A percentile compares a stretch with the other conserved stretches of the same genome.
Conservation (phyloP, 2,329 filamentous ascomycete genomes). For the Xylariomycetidae sp. region DNA sequence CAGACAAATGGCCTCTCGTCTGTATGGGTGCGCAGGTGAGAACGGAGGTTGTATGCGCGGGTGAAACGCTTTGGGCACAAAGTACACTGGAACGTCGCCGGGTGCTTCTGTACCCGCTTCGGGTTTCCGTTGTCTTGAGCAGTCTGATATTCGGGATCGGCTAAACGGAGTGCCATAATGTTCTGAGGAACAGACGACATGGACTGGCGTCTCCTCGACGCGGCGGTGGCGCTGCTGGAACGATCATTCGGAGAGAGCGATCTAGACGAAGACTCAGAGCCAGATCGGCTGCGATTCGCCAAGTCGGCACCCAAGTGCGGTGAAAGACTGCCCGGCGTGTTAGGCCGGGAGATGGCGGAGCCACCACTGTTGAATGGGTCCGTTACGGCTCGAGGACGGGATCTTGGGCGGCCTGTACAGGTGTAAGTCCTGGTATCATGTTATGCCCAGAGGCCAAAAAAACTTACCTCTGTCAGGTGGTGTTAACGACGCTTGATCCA, state of each 20-base stretch:
- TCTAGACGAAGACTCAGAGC: conserved; percentile 32
- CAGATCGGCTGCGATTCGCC: conserved; percentile 33
- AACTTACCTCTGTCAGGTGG: conserved; percentile 65
- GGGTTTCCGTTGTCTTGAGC: conserved; percentile 53
- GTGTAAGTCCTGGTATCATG: conserved; percentile 4
- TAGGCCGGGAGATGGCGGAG: conserved; percentile 32
- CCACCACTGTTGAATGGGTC: conserved; percentile 52
- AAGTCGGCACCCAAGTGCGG: conserved; percentile 43
- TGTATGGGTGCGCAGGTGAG: conserved; percentile 91
- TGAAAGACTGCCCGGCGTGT: conserved; percentile 38
- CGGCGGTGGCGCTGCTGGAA: conserved; percentile 37
- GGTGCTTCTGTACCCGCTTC: conserved; percentile 94
- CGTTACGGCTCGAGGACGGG: conserved; percentile 50
- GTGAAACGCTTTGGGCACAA: conserved; percentile 96
- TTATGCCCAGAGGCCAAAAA: not conserved
- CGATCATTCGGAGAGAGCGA: conserved; percentile 54
- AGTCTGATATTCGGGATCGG: conserved; percentile 77
- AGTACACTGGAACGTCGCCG: conserved; percentile 91
- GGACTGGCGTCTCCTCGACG: conserved; percentile 51
- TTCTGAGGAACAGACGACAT: conserved; percentile 59
- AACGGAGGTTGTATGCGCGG: conserved; percentile 90
- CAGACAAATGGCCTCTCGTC: conserved; percentile 97
- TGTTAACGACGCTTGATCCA: conserved; percentile 73
- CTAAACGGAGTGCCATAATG: conserved; percentile 78
- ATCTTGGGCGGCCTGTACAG: conserved; percentile 40